Percentiles rank a stretch among this genome's conserved stretches.
These are phyloP conservation scores for Lactifluus piperatus DNA, from an alignment of 768 basidiomycete species.

Conservation along the genomic window DNA sequence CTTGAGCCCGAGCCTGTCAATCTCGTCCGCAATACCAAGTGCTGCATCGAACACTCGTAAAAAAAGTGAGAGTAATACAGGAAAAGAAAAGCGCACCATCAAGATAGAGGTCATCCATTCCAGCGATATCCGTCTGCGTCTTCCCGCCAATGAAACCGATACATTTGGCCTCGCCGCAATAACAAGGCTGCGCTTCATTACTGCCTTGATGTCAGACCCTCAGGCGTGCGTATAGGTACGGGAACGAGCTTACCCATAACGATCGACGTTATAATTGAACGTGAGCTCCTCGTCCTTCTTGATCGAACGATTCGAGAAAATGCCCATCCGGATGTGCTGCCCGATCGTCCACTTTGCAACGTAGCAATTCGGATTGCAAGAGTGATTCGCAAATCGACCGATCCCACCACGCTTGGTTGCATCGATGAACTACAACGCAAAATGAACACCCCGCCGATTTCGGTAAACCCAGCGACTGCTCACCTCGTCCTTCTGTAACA, in stretches of 20 bases:
- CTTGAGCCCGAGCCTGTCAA: conserved; percentile 73
- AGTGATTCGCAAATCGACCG: conserved; percentile 96
- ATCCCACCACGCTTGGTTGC: conserved; percentile 96
- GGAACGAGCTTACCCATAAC: conserved; percentile 71
- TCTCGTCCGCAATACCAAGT: conserved; percentile 89
- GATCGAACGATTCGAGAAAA: conserved; percentile 84
- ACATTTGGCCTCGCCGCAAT: conserved; percentile 92
- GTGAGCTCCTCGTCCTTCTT: conserved; percentile 82
- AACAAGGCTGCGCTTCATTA: conserved; percentile 90
- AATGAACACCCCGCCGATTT: background rate
- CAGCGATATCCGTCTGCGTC: conserved; percentile 91
- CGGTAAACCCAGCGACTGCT: conserved; percentile 25
- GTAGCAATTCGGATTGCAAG: conserved; percentile 94
- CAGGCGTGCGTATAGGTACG: background rate
- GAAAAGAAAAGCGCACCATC: conserved; percentile 48
- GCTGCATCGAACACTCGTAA: conserved; percentile 38
- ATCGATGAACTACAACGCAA: conserved; percentile 74
- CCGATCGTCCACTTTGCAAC: conserved; percentile 98
- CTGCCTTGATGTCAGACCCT: conserved; percentile 31
- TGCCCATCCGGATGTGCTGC: conserved; percentile 87
- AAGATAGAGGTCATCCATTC: conserved; percentile 91
- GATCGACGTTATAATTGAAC: conserved; percentile 99
- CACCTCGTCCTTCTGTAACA: conserved; percentile 96
- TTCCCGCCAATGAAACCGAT: conserved; percentile 96
- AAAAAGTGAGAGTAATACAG: background rate